Percentiles rank a stretch among this genome's conserved stretches.
Evolutionary conservation across 2,329 filamentous ascomycete genomes (phyloP).

Genomic region (Colletotrichum navitas): DNA sequence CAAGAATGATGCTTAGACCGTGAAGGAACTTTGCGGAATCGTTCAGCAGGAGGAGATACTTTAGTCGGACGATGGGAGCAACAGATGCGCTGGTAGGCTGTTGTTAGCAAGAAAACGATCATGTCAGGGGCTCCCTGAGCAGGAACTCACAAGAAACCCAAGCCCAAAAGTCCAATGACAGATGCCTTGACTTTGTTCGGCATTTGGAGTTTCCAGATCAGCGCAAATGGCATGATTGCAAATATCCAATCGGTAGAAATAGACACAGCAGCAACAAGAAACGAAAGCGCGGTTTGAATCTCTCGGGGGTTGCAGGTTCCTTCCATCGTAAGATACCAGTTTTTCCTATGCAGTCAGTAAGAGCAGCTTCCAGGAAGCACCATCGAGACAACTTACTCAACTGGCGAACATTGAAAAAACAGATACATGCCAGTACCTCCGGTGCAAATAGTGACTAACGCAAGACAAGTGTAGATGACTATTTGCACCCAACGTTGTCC

Average conservation of each 20-base stretch:
- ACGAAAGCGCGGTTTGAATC: constrained; percentile 34
- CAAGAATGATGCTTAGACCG: constrained; percentile 28
- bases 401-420: constrained; percentile 35
- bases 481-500: constrained; percentile 36
- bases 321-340: constrained; percentile 16
- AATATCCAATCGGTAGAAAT: constrained; percentile 40
- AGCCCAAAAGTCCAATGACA: constrained; percentile 30
- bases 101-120: not conserved
- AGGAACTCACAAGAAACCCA: constrained; percentile 34
- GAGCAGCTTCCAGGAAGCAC: accelerated
- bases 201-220: constrained; percentile 39
- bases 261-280: constrained; percentile 35
- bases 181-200: constrained; percentile 28
- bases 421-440: constrained; percentile 41
- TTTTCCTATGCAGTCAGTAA: constrained; percentile 19
- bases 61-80: constrained; percentile 37
- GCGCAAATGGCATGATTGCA: constrained; percentile 31
- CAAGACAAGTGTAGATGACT: constrained; percentile 33
- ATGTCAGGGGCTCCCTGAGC: too few relatives aligned
- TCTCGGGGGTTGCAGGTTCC: constrained; percentile 26
- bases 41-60: constrained; percentile 36
- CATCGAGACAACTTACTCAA: constrained; percentile 15
- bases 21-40: constrained; percentile 33
- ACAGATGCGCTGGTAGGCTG: constrained; percentile 20
- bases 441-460: constrained; percentile 31